Conservation (phyloP, 2,329 filamentous ascomycete genomes). For the Botryotinia calthae region DNA sequence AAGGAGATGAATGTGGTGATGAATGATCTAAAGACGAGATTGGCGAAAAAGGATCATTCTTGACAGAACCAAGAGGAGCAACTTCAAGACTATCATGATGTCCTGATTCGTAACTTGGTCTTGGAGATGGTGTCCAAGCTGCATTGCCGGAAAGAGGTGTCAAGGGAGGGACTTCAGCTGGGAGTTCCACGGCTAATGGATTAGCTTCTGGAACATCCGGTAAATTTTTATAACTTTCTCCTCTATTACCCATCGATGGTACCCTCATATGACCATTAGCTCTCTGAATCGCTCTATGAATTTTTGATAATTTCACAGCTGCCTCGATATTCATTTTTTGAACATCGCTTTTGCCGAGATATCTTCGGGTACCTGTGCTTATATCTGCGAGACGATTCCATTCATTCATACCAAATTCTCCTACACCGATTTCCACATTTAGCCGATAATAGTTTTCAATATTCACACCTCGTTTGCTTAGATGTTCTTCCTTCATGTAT, state of each 20-base stretch:
- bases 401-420: slow-evolving; percentile 98
- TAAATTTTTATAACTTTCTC: slow-evolving; percentile 27
- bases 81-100: slow-evolving; percentile 35
- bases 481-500: slow-evolving; percentile 75
- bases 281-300: slow-evolving; percentile 65
- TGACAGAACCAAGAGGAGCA: slow-evolving; percentile 10
- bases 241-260: slow-evolving; percentile 14
- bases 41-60: slow-evolving; percentile 42
- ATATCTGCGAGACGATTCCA: slow-evolving; percentile 94
- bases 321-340: slow-evolving; percentile 75
- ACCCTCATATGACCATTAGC: slow-evolving; percentile 24
- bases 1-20: slow-evolving; percentile 16
- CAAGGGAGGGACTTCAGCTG: slow-evolving; percentile 45
- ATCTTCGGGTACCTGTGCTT: slow-evolving; percentile 84
- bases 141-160: slow-evolving; percentile 22
- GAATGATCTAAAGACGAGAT: slow-evolving; percentile 29
- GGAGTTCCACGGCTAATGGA: slow-evolving; percentile 51
- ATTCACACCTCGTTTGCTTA: slow-evolving; percentile 75
- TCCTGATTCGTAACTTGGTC: slow-evolving; percentile 39
- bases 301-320: slow-evolving; percentile 77
- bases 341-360: slow-evolving; percentile 70
- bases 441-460: slow-evolving; percentile 90
- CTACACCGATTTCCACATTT: slow-evolving; percentile 95
- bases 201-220: slow-evolving; percentile 42
- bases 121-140: slow-evolving; percentile 28